Conservation (phyloP, 805 yeast species). For the Vanderwaltozyma verrucispora region DNA sequence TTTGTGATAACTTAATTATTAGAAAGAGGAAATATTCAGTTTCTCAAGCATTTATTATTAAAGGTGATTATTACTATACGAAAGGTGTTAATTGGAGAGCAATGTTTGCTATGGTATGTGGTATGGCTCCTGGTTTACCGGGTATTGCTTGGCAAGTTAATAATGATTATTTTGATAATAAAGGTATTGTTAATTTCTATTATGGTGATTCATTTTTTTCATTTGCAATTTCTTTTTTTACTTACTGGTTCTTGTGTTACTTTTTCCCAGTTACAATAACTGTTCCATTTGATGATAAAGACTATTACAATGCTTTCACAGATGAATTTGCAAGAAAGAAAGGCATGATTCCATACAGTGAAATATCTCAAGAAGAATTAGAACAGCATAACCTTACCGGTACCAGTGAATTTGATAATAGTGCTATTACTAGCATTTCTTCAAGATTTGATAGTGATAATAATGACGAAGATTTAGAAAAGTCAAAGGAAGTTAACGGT, state of each 20-base stretch:
- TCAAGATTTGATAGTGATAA: not conserved
- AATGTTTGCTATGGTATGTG: slow-evolving; percentile 25
- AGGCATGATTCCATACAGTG: slow-evolving; percentile 27
- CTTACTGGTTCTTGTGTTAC: slow-evolving; percentile 28
- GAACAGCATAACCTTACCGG: not conserved
- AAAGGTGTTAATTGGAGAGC: slow-evolving; percentile 34
- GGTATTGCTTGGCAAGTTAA: slow-evolving; percentile 34
- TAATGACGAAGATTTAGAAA: not conserved
- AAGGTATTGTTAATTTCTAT: slow-evolving; percentile 35
- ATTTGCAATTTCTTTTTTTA: slow-evolving; percentile 31
- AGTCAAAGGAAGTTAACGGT: not conserved
- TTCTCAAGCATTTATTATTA: slow-evolving; percentile 18
- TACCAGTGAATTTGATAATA: not conserved
- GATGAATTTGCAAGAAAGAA: slow-evolving; percentile 27
- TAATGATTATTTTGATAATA: slow-evolving; percentile 17
- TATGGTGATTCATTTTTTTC: slow-evolving; percentile 36
- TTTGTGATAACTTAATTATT: slow-evolving; percentile 33
- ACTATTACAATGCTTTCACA: slow-evolving; percentile 32
- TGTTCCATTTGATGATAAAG: slow-evolving; percentile 31
- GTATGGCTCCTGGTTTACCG: slow-evolving; percentile 41
- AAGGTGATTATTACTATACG: slow-evolving; percentile 30
- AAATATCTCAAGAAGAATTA: slow-evolving; percentile 19
- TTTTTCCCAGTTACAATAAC: slow-evolving; percentile 31
- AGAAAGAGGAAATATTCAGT: slow-evolving; percentile 30
- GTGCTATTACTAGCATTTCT: not conserved